Percentiles rank a stretch among this genome's conserved stretches.
Conservation (phyloP, 2,329 filamentous ascomycete species). For the Tympanopsis confertula region DNA sequence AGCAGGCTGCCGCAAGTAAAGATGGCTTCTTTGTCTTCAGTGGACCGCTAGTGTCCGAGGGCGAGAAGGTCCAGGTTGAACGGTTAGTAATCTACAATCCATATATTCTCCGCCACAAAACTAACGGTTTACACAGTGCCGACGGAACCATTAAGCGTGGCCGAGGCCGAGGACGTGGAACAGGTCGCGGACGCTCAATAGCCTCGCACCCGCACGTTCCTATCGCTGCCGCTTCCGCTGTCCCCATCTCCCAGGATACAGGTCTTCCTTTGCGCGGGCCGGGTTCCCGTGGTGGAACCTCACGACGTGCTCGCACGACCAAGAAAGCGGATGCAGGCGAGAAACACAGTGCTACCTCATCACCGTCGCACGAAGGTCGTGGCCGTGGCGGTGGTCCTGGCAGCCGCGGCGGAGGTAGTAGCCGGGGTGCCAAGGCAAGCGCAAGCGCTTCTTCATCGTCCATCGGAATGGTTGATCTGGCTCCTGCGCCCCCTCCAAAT, state of each 20-base stretch:
- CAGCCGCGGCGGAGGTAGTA: background rate
- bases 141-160: slow-evolving; percentile 41
- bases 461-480: no score
- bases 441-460: no score
- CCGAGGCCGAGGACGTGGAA: slow-evolving; percentile 22
- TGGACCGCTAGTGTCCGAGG: slow-evolving; percentile 51
- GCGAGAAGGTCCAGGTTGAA: slow-evolving; percentile 48
- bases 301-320: background rate
- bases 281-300: background rate
- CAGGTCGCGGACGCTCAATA: slow-evolving; percentile 19
- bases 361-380: background rate
- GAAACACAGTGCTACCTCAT: background rate
- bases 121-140: slow-evolving; percentile 24
- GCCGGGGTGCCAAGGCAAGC: no score
- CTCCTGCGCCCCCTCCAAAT: background rate
- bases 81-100: slow-evolving; percentile 29
- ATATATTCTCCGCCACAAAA: slow-evolving; percentile 1
- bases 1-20: slow-evolving; percentile 55
- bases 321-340: background rate
- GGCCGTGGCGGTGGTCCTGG: background rate
- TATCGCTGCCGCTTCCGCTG: background rate
- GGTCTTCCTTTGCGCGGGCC: background rate
- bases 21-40: slow-evolving; percentile 64
- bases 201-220: slow-evolving; percentile 2
- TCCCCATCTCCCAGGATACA: slow-evolving; percentile 1